Evolutionary conservation across 768 basidiomycete genomes (phyloP).

Genomic region (Pulveroboletus sp.): DNA sequence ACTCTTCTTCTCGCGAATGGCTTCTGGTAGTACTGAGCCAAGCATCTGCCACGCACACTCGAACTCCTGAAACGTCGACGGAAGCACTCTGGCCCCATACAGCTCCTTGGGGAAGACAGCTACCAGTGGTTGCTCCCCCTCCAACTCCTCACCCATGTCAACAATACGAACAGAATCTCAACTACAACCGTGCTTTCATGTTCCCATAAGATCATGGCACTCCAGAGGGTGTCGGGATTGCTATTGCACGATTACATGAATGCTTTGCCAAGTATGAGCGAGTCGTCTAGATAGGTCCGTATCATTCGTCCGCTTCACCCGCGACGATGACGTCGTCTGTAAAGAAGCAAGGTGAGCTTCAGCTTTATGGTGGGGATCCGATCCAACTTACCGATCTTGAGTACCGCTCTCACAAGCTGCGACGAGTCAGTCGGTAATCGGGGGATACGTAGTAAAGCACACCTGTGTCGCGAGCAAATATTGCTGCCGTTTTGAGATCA

Average conservation of each 20-base stretch:
- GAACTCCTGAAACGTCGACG: no score
- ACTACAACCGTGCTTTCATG: no score
- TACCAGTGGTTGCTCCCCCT: no score
- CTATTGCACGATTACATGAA: constrained; percentile 24
- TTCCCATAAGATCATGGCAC: no score
- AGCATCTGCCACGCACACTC: no score
- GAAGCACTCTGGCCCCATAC: no score
- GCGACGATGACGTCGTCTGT: constrained; percentile 77
- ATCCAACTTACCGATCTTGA: constrained; percentile 74
- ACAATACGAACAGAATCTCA: no score
- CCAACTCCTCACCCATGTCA: no score
- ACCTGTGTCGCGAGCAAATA: constrained; percentile 97
- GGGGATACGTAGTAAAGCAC: constrained; percentile 15
- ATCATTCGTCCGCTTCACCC: constrained; percentile 66
- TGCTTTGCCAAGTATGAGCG: constrained; percentile 15
- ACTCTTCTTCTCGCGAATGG: no score
- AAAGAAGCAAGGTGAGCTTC: constrained; percentile 5
- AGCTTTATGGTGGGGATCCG: background rate
- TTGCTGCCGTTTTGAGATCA: constrained; percentile 97
- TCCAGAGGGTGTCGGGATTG: background rate
- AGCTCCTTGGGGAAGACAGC: no score
- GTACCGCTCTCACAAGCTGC: constrained; percentile 79
- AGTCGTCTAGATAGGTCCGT: constrained; percentile 17
- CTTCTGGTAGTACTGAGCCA: no score
- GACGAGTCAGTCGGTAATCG: constrained; percentile 2